Conservation (phyloP, 371 early-diverging fungal species). For the Actinomortierella ambigua region DNA sequence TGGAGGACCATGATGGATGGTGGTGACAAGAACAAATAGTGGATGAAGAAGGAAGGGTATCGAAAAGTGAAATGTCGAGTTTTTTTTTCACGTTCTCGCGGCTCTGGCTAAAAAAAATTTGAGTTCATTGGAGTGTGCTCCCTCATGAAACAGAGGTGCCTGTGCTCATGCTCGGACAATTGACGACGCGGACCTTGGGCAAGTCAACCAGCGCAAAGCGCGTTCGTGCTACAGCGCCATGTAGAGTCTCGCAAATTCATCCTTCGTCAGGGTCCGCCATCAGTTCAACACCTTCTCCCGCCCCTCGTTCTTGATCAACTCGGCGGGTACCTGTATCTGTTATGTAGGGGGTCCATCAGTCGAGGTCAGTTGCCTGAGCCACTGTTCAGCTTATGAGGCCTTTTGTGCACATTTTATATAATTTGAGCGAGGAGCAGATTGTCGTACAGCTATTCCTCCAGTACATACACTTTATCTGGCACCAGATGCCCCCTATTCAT, state of each 20-base stretch:
- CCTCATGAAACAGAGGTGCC: neutral
- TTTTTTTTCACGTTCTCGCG: neutral
- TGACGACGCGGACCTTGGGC: neutral
- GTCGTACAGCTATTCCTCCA: no score
- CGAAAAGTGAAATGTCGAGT: neutral
- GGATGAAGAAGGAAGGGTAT: slow-evolving; percentile 5
- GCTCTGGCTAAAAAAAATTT: neutral
- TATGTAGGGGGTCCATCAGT: no score
- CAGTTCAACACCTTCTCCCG: no score
- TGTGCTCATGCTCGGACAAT: neutral
- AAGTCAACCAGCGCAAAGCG: neutral
- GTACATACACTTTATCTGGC: no score
- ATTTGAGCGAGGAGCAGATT: no score
- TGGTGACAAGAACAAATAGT: slow-evolving; percentile 6
- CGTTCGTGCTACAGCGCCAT: neutral
- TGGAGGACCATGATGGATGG: slow-evolving; percentile 24
- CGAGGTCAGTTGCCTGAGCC: no score
- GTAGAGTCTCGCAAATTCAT: neutral
- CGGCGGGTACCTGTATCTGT: no score
- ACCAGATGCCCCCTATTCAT: no score
- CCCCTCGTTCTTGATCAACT: no score
- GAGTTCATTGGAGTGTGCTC: neutral
- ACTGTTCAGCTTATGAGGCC: no score
- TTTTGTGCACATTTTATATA: no score
- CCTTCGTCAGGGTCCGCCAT: no score